phyloP scores from a whole-genome alignment of 106 monocot species.

The Dendrobium nobile region DNA sequence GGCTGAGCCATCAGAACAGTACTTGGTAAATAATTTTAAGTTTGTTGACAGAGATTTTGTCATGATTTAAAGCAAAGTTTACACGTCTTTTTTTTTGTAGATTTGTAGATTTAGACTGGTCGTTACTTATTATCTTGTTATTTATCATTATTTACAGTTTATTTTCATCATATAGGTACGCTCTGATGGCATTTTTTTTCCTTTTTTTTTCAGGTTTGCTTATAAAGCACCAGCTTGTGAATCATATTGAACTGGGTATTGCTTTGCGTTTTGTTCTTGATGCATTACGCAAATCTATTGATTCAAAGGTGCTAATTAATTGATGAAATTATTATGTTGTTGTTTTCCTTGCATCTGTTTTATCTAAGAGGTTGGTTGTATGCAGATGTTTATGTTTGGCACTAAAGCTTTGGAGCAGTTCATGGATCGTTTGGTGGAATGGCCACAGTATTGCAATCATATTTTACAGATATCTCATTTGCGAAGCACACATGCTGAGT shows the following conservation, averaged over 20 bases:
- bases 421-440: constrained; percentile 62
- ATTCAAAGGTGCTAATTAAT: constrained; percentile 59
- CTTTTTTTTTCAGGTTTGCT: constrained; percentile 56
- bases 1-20: neutral
- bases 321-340: neutral
- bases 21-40: neutral
- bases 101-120: neutral
- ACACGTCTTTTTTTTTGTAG: neutral
- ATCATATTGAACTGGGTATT: constrained; percentile 75
- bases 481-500: constrained; percentile 46
- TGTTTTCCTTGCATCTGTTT: neutral
- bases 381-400: constrained; percentile 86
- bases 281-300: constrained; percentile 88
- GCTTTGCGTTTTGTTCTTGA: constrained; percentile 92
- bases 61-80: neutral
- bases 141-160: neutral
- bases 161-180: neutral
- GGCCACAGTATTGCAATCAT: constrained; percentile 82
- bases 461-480: constrained; percentile 77
- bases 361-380: constrained; percentile 7
- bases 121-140: neutral
- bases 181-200: neutral
- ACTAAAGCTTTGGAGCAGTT: constrained; percentile 69
- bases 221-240: constrained; percentile 93
- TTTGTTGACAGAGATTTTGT: neutral